phyloP scores from a whole-genome alignment of 2,329 filamentous ascomycete species.

The Xylaria sp. region DNA sequence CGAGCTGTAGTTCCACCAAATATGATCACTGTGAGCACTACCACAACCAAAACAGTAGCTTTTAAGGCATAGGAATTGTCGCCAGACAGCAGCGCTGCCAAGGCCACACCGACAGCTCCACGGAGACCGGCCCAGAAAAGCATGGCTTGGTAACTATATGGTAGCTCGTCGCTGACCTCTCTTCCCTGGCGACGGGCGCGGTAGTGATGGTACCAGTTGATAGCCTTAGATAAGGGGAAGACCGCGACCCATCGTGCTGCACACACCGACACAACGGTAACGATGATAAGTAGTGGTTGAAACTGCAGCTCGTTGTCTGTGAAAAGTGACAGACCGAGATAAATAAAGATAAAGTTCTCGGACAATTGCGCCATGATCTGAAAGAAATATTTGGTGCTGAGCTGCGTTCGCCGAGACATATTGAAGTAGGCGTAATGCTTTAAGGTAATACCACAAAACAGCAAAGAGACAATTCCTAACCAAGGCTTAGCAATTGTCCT shows the following conservation, averaged over 20 bases:
- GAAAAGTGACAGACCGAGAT: slow-evolving; percentile 92
- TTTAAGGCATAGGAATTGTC: slow-evolving; percentile 84
- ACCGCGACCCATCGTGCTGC: slow-evolving; percentile 92
- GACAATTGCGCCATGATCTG: slow-evolving; percentile 93
- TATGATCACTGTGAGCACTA: slow-evolving; percentile 97
- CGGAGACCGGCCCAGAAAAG: slow-evolving; percentile 98
- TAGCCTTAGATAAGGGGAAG: slow-evolving; percentile 87
- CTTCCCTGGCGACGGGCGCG: slow-evolving; percentile 78
- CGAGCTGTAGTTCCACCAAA: slow-evolving; percentile 97
- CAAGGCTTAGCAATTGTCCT: slow-evolving; percentile 18
- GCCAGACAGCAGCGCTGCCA: slow-evolving; percentile 87
- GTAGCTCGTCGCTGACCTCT: slow-evolving; percentile 86
- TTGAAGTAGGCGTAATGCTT: slow-evolving; percentile 99
- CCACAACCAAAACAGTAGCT: slow-evolving; percentile 96
- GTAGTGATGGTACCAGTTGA: slow-evolving; percentile 94
- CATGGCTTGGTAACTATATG: slow-evolving; percentile 98
- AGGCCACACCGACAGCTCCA: slow-evolving; percentile 92
- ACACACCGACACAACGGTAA: slow-evolving; percentile 91
- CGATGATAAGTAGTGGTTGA: slow-evolving; percentile 93
- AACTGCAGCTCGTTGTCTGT: slow-evolving; percentile 89
- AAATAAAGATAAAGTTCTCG: slow-evolving; percentile 99
- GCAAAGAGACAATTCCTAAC: slow-evolving; percentile 88
- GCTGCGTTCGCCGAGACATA: slow-evolving; percentile 96
- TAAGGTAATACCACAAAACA: slow-evolving; percentile 97
- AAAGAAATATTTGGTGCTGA: slow-evolving; percentile 98